Evolutionary conservation across 768 basidiomycete genomes (phyloP), one percentile per base, ranked within the genome.

Genomic region (Mrakia frigida): DNA sequence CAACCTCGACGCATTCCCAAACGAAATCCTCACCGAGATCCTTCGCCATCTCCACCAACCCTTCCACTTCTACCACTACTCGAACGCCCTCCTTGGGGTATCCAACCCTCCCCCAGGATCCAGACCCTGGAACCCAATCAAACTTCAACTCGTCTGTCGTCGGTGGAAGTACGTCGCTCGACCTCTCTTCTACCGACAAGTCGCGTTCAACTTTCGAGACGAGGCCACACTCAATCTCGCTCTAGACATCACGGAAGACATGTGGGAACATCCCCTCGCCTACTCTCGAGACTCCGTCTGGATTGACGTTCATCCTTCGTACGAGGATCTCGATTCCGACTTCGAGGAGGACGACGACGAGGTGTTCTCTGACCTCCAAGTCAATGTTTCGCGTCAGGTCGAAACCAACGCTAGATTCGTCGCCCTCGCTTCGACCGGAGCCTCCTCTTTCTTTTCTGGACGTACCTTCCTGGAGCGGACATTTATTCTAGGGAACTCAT

Each of bases 11-110:
- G 16, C 18, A 10, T 16, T 63, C 61, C 61, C 61, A 2, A 63
- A 63, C 61, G 33, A 63, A 13, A 37, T 63, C 61, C 21, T 63
- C 31, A 6, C 28, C 61, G 61, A 63, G 35, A 63, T 63, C 33
- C 61, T 63, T 18, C 61, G 31, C 4, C 61, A 63, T 33, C 61
- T 63, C 61, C 61, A 63, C 18, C 61, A 63, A 7, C 61, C 61
- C 31, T 63, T 33, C 35, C 61, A 63, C 61, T 63, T 63, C 31
- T 37, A 63, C 61, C 31, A 63, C 31, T 63, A 63, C 33, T 63
- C 61, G 31, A 63, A 37, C 31, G 31, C 35, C 1, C 61, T 63
- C 16, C 18, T 63, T 33, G 61, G 61, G 13, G 10, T 37, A 13
- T 9, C 31, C 11, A 7, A 33, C 61, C 31, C 35, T 37, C 14